Evolutionary conservation across 805 yeast species (phyloP), one percentile per base, ranked within the genome.

Genomic region (Yamadazyma paraphyllophila): DNA sequence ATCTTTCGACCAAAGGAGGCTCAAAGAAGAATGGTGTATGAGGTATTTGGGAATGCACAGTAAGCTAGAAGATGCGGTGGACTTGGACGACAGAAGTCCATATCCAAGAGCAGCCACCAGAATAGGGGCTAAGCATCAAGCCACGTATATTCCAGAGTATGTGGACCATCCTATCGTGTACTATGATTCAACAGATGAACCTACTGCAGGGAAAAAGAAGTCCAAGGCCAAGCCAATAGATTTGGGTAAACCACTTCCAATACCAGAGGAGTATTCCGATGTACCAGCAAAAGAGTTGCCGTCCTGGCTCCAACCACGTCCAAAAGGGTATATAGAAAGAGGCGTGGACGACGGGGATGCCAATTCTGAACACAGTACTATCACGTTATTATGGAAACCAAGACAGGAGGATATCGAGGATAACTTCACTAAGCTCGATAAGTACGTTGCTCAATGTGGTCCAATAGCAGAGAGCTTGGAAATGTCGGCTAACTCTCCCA

Each of bases 71-170:
- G 95, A 87, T 60, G 88, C 88, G 1, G 72, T 87, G 36, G 94
- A 88, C 59, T 56, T 79, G 5, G 88, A 84, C 47, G 95, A 86
- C 57, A 66, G 91, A 35, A 65, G 71, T 4, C 88, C 90, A 1
- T 84, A 85, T 53, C 94, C 96, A 0, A 66, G 92, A 41, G 94
- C 91, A 0, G 81, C 85, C 1, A 85, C 94, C 0, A 66, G 94
- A 48, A 59, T 88, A 4, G 96, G 96, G 0, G 66, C 85, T 3
- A 82, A 79, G 49, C 83, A 84, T 57, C 96, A 88, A 62, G 82
- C 82, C 3, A 74, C 83, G 0, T 80, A 78, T n/a, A 65, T 83
- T 26, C 77, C 77, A 1, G 85, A 80, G 27, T 76, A 67, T 25
- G 62, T 56, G 14, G 83, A 74, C 11, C 83, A 80, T 47, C 82